phyloP scores from a whole-genome alignment of 306 rosid species.

The Gastrolobium bilobum region DNA sequence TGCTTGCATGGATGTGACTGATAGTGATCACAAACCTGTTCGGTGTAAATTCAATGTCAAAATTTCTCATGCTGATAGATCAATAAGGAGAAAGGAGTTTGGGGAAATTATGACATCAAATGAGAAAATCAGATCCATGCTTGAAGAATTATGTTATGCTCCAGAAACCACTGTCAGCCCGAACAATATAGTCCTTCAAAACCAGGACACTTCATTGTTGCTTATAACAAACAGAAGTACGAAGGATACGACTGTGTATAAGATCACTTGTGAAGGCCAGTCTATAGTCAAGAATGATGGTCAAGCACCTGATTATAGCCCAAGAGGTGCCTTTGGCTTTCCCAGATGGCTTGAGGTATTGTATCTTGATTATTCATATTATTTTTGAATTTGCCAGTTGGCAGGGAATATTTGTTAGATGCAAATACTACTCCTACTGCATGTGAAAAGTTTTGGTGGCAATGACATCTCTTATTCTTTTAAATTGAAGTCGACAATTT shows the following conservation, averaged over 20 bases:
- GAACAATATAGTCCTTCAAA: conserved; percentile 72
- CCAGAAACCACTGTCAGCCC: conserved; percentile 78
- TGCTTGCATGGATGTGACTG: conserved; percentile 98
- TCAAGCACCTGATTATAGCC: conserved; percentile 59
- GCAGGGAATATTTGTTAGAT: conserved; percentile 31
- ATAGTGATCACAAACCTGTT: conserved; percentile 98
- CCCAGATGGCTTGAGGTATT: conserved; percentile 99
- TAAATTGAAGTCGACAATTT: conserved; percentile 30
- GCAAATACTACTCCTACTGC: conserved; percentile 29
- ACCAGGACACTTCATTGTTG: conserved; percentile 72
- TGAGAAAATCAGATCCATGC: conserved; percentile 76
- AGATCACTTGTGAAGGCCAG: conserved; percentile 81
- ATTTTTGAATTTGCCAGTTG: conserved; percentile 14
- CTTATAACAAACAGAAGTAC: conserved; percentile 68
- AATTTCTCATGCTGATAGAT: conserved; percentile 88
- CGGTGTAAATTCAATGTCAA: conserved; percentile 84
- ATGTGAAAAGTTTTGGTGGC: conserved; percentile 35
- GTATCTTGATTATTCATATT: conserved; percentile 2
- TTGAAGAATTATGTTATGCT: conserved; percentile 67
- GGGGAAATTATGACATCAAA: conserved; percentile 74
- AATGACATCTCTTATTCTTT: conserved; percentile 18
- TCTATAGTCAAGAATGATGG: conserved; percentile 71
- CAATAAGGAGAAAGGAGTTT: conserved; percentile 82
- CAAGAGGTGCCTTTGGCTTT: conserved; percentile 86
- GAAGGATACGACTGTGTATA: conserved; percentile 72